These are phyloP conservation scores for Pseudogymnoascus sp. DNA, from an alignment of 2,329 filamentous ascomycete genomes.

Conservation along the genomic window DNA sequence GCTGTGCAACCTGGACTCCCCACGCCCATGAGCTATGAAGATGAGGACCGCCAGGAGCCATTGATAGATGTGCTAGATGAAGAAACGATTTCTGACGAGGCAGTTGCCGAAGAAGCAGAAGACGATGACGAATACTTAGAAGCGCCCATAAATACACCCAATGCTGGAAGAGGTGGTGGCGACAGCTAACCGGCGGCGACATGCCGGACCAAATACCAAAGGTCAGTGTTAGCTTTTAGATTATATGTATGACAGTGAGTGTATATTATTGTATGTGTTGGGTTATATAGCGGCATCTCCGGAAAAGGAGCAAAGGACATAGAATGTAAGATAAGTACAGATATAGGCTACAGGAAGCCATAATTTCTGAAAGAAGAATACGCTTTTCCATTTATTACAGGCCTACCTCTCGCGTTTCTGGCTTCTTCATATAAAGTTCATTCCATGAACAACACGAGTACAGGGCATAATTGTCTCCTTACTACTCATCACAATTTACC, in stretches of 20 bases:
- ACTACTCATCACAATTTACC: background rate
- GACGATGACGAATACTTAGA: background rate
- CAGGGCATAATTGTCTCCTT: background rate
- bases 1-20: background rate
- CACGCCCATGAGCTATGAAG: constrained; percentile 1
- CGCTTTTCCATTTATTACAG: background rate
- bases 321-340: background rate
- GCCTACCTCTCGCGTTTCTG: background rate
- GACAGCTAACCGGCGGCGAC: background rate
- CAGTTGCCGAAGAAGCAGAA: background rate
- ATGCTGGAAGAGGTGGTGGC: background rate
- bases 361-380: background rate
- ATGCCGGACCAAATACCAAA: background rate
- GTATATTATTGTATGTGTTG: constrained; percentile 4
- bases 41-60: constrained; percentile 3
- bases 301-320: background rate
- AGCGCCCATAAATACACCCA: background rate
- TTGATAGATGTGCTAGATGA: background rate
- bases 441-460: background rate
- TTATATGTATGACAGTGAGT: background rate
- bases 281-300: background rate
- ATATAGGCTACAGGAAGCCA: background rate
- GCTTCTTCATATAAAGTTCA: background rate
- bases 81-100: background rate
- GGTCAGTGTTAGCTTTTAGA: background rate